A percentile compares a stretch with the other conserved stretches of the same genome.
Conservation (phyloP, 306 rosid species). For the Psophocarpus tetragonolobus region DNA sequence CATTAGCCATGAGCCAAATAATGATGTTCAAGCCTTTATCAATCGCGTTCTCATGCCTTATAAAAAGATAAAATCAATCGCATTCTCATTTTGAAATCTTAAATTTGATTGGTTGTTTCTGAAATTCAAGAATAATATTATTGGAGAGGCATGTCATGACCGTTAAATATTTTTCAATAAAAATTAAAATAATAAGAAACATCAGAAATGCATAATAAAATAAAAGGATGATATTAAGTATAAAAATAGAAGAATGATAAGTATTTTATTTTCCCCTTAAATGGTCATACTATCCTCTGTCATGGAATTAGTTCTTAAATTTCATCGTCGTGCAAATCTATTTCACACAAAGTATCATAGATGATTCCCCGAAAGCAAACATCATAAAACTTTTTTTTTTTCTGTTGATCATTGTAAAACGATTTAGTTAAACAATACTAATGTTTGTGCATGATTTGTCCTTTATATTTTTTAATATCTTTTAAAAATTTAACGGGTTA, state of each 20-base stretch:
- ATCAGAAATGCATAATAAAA: background rate
- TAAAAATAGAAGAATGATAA: background rate
- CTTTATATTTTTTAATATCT: background rate
- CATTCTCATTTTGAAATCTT: background rate
- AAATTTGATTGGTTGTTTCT: background rate
- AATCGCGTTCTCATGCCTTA: background rate
- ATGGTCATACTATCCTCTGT: background rate
- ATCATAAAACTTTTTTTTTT: background rate
- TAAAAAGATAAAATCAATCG: too few relatives aligned
- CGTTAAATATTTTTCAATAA: background rate
- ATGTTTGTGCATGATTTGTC: background rate
- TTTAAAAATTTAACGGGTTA: too few relatives aligned
- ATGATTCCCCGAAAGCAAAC: background rate
- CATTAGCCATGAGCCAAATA: conserved; percentile 25
- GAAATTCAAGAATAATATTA: background rate
- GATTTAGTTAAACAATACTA: background rate
- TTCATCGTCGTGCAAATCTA: background rate
- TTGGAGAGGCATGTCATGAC: background rate
- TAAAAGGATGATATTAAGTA: background rate
- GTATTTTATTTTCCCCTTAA: background rate
- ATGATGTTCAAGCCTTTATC: background rate
- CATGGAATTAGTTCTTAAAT: background rate
- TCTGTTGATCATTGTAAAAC: background rate
- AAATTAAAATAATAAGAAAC: background rate
- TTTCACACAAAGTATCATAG: background rate